Base-by-base conservation (phyloP, 352 stramenopile species). In the Aphanomyces euteiches region DNA sequence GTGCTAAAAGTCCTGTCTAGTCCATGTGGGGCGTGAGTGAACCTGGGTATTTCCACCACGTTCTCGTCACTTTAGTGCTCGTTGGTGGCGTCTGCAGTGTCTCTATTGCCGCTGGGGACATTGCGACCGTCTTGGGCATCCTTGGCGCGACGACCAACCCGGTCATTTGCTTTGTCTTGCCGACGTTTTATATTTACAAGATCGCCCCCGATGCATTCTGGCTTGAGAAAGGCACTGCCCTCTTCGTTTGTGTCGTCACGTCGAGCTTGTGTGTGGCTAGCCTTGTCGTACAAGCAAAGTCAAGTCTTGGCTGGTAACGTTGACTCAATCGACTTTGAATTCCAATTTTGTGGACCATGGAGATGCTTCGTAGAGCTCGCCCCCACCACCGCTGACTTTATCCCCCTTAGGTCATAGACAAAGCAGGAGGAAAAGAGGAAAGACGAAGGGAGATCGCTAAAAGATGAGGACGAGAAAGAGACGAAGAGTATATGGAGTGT, bases 161-260 rank as follows among this genome's bases (percentile, higher is more conserved):
- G 3, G 74, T 88, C 64, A 95, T 96, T 72, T 95, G 88, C 75
- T 96, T 93, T 72, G 72, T 94, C 56, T 75, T 96, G n/a, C 88
- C 88, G 13, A 83, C 87, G 21, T 92, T 88, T 60, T 94, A 93
- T 69, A 76, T 92, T 66, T 70, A 78, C 36, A 79, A 80, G 19
- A 66, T 93, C 4, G 84, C 83, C 15, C 70, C 71, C 4, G 57
- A 76, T 37, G 69, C 77, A 13, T 78, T 87, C 56, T 65, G 71
- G 15, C 56, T 65, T 7, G 78, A 85, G 21, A 87, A 92, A 47
- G 40, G 75, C 47, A 67, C 86, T 17, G 77, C 83, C 17, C 41
- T 85, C 1, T 6, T 74, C 5, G 69, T 91, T 67, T 83, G 83
- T 37, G 37, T 88, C 34, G 66, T 77, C 17, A 81, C 79, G 41